Base-by-base conservation (phyloP, 208 protist species). In the Acanthamoeba healyi region DNA sequence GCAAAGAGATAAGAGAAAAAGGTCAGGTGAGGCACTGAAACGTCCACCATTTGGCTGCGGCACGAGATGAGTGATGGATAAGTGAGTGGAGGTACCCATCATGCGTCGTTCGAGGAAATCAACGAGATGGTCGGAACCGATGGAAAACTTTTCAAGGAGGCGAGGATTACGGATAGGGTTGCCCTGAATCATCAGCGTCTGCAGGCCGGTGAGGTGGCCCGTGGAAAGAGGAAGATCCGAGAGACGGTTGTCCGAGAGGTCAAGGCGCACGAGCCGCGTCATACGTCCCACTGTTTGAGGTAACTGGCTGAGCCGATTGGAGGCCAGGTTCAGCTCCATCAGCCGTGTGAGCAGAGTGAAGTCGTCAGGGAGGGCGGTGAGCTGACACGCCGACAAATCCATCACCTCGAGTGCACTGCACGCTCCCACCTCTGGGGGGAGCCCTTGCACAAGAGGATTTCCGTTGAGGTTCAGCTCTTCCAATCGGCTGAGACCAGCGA, bases 401-500 rank as follows among this genome's bases (percentile, higher is more conserved):
- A 95, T 79, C n/a, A 92, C 46, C 34, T 92, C 94, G 26, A 95
- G 51, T 40, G 81, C 79, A n/a, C 92, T 89, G 74, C 77, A 94
- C 24, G 34, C 32, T 44, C 94, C 70, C 58, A 95, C 58, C 36
- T 91, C 86, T 7, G 34, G 29, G 5, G 94, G 94, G 22, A 95
- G 63, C 0, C 32, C 40, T 40, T 72, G 38, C 32, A 95, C 67
- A 38, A 79, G 38, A 58, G 70, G 72, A 36, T 91, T 91, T 26
- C 54, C 58, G 36, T 67, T 74, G 24, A 91, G 63, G 34, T 79
- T 26, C 34, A 91, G 63, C 54, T 74, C 84, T 24, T 91, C 84
- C 17, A 91, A 49, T 9, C 63, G 54, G 26, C 26, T 36, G 1
- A 95, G 91, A 26, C 54, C 86, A 7, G 72, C 89, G n/a, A 95